Evolutionary conservation across 2,329 filamentous ascomycete species (phyloP).

Genomic region (Xylaria arbuscula): DNA sequence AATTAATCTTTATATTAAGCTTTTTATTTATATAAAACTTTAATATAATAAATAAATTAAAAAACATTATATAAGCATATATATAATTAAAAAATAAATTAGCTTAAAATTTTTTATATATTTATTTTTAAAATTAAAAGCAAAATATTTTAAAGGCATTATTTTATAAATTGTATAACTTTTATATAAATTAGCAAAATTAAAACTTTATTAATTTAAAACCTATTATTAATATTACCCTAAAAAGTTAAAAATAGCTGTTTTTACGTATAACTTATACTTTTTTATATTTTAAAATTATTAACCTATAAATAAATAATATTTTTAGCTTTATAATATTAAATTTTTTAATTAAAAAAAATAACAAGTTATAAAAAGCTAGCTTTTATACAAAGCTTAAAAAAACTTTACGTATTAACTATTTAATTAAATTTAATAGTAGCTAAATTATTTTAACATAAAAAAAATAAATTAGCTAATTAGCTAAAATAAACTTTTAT

Average conservation of each 20-base stretch:
- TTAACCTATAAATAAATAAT: conserved; percentile 6
- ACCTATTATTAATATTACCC: background rate
- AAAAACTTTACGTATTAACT: background rate
- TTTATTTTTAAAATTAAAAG: too few relatives aligned
- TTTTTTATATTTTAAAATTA: background rate
- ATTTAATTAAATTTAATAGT: background rate
- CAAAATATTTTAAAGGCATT: too few relatives aligned
- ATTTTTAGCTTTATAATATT: conserved; percentile 3
- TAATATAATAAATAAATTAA: too few relatives aligned
- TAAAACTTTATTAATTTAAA: too few relatives aligned
- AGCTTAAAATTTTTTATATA: too few relatives aligned
- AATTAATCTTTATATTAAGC: background rate
- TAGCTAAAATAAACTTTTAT: background rate
- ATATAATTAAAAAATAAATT: too few relatives aligned
- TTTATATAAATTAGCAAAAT: too few relatives aligned
- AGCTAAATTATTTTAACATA: background rate
- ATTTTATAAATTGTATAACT: too few relatives aligned
- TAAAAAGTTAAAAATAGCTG: conserved; percentile 4
- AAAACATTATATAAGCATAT: too few relatives aligned
- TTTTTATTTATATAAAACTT: too few relatives aligned
- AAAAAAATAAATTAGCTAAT: background rate
- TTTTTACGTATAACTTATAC: conserved; percentile 10
- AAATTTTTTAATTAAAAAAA: background rate
- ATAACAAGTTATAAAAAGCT: background rate
- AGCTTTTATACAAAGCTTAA: background rate